These are phyloP conservation scores for Sistotremastrum niveocremeum DNA, from an alignment of 768 basidiomycete genomes.

Conservation along the genomic window DNA sequence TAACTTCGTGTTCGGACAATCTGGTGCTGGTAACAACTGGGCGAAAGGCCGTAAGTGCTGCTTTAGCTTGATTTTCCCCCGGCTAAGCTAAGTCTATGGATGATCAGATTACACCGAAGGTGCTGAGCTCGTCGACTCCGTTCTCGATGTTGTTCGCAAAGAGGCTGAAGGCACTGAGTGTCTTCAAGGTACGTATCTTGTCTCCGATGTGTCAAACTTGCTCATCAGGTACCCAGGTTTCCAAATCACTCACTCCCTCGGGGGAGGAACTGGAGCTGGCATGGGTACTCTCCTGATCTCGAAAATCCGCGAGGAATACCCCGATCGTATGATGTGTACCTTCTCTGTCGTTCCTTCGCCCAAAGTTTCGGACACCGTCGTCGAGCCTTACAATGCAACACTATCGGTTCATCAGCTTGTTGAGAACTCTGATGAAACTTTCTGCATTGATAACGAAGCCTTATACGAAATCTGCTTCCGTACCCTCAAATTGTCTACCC, in stretches of 20 bases:
- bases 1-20: constrained; percentile 97
- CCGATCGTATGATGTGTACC: constrained; percentile 99
- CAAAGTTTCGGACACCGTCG: constrained; percentile 97
- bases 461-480: constrained; percentile 99
- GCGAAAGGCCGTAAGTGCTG: constrained; percentile 88
- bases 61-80: background rate
- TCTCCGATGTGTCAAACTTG: constrained; percentile 2
- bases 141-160: constrained; percentile 96
- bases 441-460: constrained; percentile 99
- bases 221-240: constrained; percentile 43
- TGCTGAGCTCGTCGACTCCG: constrained; percentile 96
- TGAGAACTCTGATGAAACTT: constrained; percentile 99
- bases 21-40: constrained; percentile 99
- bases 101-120: constrained; percentile 77
- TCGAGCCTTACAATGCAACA: constrained; percentile 99
- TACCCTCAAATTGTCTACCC: constrained; percentile 90
- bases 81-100: background rate
- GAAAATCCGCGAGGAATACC: constrained; percentile 98
- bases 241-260: constrained; percentile 97
- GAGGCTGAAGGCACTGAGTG: constrained; percentile 97
- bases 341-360: constrained; percentile 98
- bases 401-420: constrained; percentile 98
- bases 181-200: constrained; percentile 65
- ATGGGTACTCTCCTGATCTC: constrained; percentile 99
- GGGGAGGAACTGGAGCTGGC: constrained; percentile 99